Evolutionary conservation across 768 basidiomycete genomes (phyloP).

Genomic region (Leccinum disarticulatum): DNA sequence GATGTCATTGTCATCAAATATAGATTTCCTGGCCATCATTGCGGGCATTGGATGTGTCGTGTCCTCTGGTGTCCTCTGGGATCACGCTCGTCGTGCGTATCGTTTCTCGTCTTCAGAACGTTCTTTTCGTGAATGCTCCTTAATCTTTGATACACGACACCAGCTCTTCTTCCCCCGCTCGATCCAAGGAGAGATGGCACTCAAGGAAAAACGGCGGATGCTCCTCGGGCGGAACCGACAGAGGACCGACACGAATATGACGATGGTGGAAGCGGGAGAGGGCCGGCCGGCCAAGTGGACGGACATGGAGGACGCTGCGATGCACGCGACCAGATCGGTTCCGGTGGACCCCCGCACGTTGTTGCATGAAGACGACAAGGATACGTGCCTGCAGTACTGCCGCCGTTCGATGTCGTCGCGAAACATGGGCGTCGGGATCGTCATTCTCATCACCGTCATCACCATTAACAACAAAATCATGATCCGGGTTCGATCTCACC

Average conservation of each 20-base stretch:
- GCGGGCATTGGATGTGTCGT: slow-evolving; percentile 59
- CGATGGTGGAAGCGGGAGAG: background rate
- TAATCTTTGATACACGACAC: background rate
- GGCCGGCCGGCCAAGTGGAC: background rate
- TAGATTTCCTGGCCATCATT: slow-evolving; percentile 42
- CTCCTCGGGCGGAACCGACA: background rate
- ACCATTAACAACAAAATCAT: background rate
- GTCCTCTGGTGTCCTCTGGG: slow-evolving; percentile 48
- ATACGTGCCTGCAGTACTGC: background rate
- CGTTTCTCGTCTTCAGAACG: background rate
- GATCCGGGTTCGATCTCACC: background rate
- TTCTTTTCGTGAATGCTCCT: background rate
- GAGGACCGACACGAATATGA: background rate
- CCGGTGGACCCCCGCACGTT: no score
- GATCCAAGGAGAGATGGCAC: slow-evolving; percentile 61
- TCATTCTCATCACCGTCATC: background rate
- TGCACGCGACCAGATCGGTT: background rate
- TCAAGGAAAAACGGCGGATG: slow-evolving; percentile 43
- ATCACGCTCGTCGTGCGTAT: slow-evolving; percentile 67
- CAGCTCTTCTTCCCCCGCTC: slow-evolving; percentile 87
- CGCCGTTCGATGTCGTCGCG: background rate
- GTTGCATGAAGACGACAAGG: background rate
- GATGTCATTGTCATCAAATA: background rate
- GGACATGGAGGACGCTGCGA: background rate
- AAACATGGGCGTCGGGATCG: background rate